Evolutionary conservation across 1,284 basidiomycete genomes (phyloP), one percentile per base, ranked within the genome.

Genomic region (Fomitopsis pinicola): DNA sequence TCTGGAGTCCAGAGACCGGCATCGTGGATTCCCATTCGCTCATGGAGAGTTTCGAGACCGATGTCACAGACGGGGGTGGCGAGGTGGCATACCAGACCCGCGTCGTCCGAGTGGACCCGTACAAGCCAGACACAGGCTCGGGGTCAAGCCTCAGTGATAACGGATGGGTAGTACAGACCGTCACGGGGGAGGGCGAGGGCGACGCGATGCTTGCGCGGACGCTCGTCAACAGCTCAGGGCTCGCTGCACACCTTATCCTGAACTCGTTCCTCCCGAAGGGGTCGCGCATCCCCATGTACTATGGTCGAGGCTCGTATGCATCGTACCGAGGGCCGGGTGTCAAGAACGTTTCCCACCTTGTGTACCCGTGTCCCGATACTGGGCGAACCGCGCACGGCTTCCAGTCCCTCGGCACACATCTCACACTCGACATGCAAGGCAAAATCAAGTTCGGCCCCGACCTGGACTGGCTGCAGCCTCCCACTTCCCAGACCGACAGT

Each of bases 371-470:
- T 66, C 95, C 94, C 1, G 83, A 89, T 53, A 79, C 81, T 55
- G 60, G 75, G 65, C 63, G 85, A 61, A 76, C 76, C 46, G 78
- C 76, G 3, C 83, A 88, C 63, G 82, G 82, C 6, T 92, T 93
- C 72, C 85, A 89, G 62, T 91, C 91, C 2, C 80, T 97, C 10
- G 95, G 95, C 2, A 96, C 94, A 10, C 95, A 97, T 77, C 80
- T 96, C 35, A 97, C 95, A 7, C 77, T 99, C 46, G 94, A 97
- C 74, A 73, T 99, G 62, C 83, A 91, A 58, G 92, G 94, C 0
- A 91, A 92, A 67, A 82, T 99, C 57, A 86, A 87, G 28, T 99
- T 99, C 72, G 97, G 97, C 0, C 97, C 97, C 3, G 95, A 98
- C 70, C 82, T 96, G 8, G 91, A 98, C 71, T 95, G 93, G 87